These are phyloP conservation scores for Lathyrus aphaca DNA, from an alignment of 306 rosid genomes.

Conservation along the genomic window DNA sequence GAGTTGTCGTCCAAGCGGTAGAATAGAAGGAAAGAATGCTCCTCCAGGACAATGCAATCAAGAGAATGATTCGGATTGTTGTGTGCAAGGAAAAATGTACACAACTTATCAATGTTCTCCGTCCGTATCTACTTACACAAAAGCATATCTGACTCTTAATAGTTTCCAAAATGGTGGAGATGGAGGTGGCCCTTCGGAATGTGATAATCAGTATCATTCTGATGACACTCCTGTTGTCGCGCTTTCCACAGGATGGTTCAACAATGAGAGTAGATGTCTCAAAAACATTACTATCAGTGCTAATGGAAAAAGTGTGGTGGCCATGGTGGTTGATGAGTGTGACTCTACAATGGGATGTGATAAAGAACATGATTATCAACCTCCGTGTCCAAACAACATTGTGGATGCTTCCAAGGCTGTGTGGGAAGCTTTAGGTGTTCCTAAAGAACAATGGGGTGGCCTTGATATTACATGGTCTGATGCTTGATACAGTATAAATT, in stretches of 20 bases:
- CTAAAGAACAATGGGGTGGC: conserved; percentile 2
- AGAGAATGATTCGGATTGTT: background rate
- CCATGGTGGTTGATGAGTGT: conserved; percentile 8
- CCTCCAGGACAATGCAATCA: conserved; percentile 5
- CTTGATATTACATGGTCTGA: conserved; percentile 5
- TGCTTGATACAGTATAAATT: background rate
- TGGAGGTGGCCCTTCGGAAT: conserved; percentile 7
- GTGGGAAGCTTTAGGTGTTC: background rate
- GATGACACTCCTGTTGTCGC: background rate
- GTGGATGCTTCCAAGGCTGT: conserved; percentile 6
- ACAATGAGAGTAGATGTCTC: background rate
- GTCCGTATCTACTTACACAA: background rate
- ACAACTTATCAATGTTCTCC: background rate
- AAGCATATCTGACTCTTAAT: conserved; percentile 9
- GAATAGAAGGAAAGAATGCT: background rate
- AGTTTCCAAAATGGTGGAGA: conserved; percentile 10
- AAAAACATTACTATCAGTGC: background rate
- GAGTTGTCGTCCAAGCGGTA: background rate
- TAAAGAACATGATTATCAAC: background rate
- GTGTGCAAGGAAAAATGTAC: conserved; percentile 1
- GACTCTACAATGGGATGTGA: background rate
- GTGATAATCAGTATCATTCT: background rate
- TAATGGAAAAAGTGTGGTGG: background rate
- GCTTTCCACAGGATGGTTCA: conserved; percentile 3
- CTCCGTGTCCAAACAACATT: background rate